These are phyloP conservation scores for Boletus pseudo-olivaceus DNA, from an alignment of 768 basidiomycete genomes.

Conservation along the genomic window DNA sequence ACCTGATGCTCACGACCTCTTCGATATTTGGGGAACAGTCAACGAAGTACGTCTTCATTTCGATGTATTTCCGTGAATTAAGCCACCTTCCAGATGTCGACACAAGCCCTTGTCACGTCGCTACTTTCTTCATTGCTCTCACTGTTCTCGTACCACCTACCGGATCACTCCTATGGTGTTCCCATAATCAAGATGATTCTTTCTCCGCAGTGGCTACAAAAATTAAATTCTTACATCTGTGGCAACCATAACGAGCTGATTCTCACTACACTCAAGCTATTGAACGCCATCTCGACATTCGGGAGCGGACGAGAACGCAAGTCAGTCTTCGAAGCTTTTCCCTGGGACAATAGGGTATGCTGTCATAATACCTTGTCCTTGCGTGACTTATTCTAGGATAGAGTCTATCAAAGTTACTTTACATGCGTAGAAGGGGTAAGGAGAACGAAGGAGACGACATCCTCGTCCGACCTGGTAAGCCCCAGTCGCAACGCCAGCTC, in stretches of 20 bases:
- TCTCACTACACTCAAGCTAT: slow-evolving; percentile 62
- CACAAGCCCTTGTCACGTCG: slow-evolving; percentile 45
- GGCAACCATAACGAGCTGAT: slow-evolving; percentile 64
- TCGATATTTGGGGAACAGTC: slow-evolving; percentile 56
- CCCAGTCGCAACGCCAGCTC: not conserved
- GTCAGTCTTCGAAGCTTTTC: slow-evolving; percentile 61
- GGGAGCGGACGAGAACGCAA: slow-evolving; percentile 65
- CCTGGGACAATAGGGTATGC: slow-evolving; percentile 74
- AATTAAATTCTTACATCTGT: slow-evolving; percentile 59
- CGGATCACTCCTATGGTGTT: slow-evolving; percentile 59
- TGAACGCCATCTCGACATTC: slow-evolving; percentile 57
- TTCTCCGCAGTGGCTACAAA: slow-evolving; percentile 50
- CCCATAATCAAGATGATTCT: slow-evolving; percentile 62
- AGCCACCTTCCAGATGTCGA: slow-evolving; percentile 35
- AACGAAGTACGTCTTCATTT: slow-evolving; percentile 42
- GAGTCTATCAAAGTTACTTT: slow-evolving; percentile 63
- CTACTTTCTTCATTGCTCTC: slow-evolving; percentile 57
- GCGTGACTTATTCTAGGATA: slow-evolving; percentile 24
- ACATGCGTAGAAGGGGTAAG: slow-evolving; percentile 65
- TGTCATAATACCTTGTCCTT: not conserved
- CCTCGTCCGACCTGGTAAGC: slow-evolving; percentile 56
- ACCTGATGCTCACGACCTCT: slow-evolving; percentile 58
- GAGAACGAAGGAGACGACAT: slow-evolving; percentile 35
- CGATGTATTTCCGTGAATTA: not conserved
- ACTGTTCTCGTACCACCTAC: slow-evolving; percentile 65